These are phyloP conservation scores for Phytophthora aleatoria DNA, from an alignment of 352 stramenopile species.

Conservation along the genomic window DNA sequence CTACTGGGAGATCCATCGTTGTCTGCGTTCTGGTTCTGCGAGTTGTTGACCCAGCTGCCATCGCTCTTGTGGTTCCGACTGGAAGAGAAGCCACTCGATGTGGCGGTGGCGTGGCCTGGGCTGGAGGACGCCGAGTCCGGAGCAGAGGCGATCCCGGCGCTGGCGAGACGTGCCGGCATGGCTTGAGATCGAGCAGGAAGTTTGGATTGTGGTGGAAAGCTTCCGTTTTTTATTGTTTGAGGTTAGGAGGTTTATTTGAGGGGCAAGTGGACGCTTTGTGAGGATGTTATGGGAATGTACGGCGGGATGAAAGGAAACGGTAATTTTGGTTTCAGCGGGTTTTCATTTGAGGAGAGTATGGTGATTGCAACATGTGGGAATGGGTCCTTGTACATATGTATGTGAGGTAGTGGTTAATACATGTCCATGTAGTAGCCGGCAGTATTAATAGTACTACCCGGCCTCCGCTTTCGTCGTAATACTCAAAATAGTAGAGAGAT, in stretches of 20 bases:
- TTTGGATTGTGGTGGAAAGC: slow-evolving; percentile 6
- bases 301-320: neutral
- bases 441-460: no score
- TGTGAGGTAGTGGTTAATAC: no score
- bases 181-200: neutral
- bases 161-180: slow-evolving; percentile 1
- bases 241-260: neutral
- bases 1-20: slow-evolving; percentile 21
- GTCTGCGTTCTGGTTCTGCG: slow-evolving; percentile 16
- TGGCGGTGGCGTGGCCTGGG: slow-evolving; percentile 1
- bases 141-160: neutral
- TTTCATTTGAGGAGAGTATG: neutral
- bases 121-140: slow-evolving; percentile 4
- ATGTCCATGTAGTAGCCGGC: no score
- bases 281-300: neutral
- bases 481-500: no score
- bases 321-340: neutral
- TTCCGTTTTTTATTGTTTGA: slow-evolving; percentile 13
- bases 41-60: slow-evolving; percentile 19
- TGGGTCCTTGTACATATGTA: no score
- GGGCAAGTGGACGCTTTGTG: neutral
- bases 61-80: slow-evolving; percentile 14
- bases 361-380: neutral
- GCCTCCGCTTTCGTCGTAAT: no score
- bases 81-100: slow-evolving; percentile 47